Base-by-base conservation (phyloP, 2,329 filamentous ascomycete genomes). In the Nemania sp. region DNA sequence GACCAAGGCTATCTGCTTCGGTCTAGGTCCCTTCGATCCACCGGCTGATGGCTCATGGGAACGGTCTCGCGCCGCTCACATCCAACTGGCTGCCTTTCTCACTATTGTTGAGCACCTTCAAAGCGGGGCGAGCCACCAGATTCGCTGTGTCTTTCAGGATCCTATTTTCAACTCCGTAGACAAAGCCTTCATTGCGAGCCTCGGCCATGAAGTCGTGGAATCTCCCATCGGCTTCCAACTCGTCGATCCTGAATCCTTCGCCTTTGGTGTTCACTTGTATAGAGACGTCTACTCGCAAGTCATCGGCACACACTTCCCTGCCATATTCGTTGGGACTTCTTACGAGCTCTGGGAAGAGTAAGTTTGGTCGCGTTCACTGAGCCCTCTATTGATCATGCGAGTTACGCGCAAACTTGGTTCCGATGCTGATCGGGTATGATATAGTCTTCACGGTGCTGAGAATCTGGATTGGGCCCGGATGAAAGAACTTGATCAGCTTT, bases 221-320 rank as follows among this genome's bases (percentile, higher is more conserved):
- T 76, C 82, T 1, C 88, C 88, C 0, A 68, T 57, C 0, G 87
- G 80, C 0, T 87, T 85, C 65, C 71, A 78, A 0, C 66, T 79
- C 5, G 77, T 90, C 10, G 77, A 80, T 15, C 49, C 69, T 0
- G 67, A 74, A 0, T 81, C 84, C 0, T 70, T 91, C 1, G 76
- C 89, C 2, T 90, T 84, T 64, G 87, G 84, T 1, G 79, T 90
- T 0, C 87, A 90, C 52, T 78, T 87, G 59, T 86, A 86, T 58
- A 77, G 75, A 20, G 77, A 74, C 39, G 79, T 83, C 42, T 90
- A 85, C 51, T 75, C 81, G 20, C 71, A 77, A 5, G 78, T 85
- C 0, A 73, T 90, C 1, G 67, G 75, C 1, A 69, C 72, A 0
- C 64, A 73, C 0, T 66, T 78, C 1, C 87, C 87, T 0, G 79